Percentiles rank a stretch among this genome's conserved stretches.
Conservation (phyloP, 208 protist species). For the Leishmania martiniquensis region DNA sequence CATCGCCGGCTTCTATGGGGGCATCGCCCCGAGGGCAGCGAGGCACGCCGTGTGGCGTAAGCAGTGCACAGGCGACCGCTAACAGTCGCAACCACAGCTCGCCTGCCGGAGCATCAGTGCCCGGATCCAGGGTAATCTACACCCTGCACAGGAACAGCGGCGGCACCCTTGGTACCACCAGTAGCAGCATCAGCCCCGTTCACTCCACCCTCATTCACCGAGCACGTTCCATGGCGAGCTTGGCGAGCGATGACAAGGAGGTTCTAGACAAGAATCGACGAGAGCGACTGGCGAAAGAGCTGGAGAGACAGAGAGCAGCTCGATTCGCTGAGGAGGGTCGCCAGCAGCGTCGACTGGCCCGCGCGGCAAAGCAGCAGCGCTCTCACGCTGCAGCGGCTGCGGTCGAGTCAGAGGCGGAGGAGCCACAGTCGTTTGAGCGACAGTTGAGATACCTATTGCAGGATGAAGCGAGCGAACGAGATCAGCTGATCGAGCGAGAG, state of each 20-base stretch:
- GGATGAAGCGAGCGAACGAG: constrained; percentile 54
- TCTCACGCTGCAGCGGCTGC: constrained; percentile 2
- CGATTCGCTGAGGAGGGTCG: constrained; percentile 37
- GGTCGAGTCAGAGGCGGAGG: neutral
- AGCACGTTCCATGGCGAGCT: neutral
- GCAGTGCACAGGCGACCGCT: neutral
- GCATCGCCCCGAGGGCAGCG: neutral
- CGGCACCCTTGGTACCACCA: neutral
- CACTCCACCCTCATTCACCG: neutral
- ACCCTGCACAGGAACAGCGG: neutral
- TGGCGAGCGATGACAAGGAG: constrained; percentile 29
- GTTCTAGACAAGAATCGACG: constrained; percentile 31
- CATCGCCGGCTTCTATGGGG: neutral
- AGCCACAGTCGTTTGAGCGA: constrained; percentile 1
- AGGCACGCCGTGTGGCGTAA: neutral
- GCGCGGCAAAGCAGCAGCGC: constrained; percentile 15
- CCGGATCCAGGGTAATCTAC: neutral
- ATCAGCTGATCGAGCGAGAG: constrained; percentile 67
- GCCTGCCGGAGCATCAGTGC: neutral
- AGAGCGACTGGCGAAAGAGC: constrained; percentile 28
- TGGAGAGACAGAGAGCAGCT: constrained; percentile 25
- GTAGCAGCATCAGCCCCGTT: neutral
- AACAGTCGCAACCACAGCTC: neutral
- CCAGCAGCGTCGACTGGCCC: constrained; percentile 28
- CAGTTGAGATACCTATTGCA: constrained; percentile 24